A percentile compares a stretch with the other conserved stretches of the same genome.
phyloP scores from a whole-genome alignment of 495 filamentous ascomycete species.

The Umbilicaria muhlenbergii region DNA sequence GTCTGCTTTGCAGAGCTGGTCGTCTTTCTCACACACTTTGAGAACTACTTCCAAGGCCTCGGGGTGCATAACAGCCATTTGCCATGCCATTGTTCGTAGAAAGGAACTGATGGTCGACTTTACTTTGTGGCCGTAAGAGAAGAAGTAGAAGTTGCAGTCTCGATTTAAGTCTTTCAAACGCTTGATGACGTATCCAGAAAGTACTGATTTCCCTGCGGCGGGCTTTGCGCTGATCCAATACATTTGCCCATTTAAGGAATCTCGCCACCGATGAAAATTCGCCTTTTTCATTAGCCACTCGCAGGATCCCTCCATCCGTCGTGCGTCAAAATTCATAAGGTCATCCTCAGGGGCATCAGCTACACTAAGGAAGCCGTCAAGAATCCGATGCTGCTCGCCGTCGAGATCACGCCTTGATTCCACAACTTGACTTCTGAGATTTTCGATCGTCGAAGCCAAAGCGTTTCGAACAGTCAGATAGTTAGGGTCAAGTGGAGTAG shows the following conservation, averaged over 20 bases:
- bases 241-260: slow-evolving; percentile 5
- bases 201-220: slow-evolving; percentile 20
- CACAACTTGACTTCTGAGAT: no score
- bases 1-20: slow-evolving; percentile 13
- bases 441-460: slow-evolving; percentile 2
- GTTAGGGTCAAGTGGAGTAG: slow-evolving; percentile 20
- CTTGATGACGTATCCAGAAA: slow-evolving; percentile 12
- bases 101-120: slow-evolving; percentile 12
- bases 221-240: slow-evolving; percentile 21
- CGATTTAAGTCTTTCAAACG: slow-evolving; percentile 6
- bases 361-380: slow-evolving; percentile 13
- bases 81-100: slow-evolving; percentile 21
- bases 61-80: slow-evolving; percentile 17
- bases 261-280: slow-evolving; percentile 15
- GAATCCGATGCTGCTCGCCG: neutral
- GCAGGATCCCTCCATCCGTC: slow-evolving; percentile 17
- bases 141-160: slow-evolving; percentile 20
- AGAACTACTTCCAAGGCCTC: slow-evolving; percentile 10
- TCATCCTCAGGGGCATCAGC: slow-evolving; percentile 17
- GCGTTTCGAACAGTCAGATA: slow-evolving; percentile 25
- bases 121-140: slow-evolving; percentile 17
- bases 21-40: slow-evolving; percentile 12
- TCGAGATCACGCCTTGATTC: no score
- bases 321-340: slow-evolving; percentile 16
- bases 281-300: slow-evolving; percentile 14